Conservation (phyloP, 2,329 filamentous ascomycete species). For the Stenocarpella maydis region DNA sequence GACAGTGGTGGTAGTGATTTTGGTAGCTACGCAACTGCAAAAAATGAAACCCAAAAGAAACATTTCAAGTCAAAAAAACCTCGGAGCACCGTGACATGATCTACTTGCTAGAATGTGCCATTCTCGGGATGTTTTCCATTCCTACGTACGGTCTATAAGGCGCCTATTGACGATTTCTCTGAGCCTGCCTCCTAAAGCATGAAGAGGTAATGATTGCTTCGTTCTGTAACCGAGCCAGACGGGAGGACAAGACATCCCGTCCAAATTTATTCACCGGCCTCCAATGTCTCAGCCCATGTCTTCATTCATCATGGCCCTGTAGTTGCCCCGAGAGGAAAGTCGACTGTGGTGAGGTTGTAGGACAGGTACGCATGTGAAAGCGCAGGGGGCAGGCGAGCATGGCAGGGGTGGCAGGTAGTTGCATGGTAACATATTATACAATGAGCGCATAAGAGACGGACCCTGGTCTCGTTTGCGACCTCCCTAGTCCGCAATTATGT, state of each 20-base stretch:
- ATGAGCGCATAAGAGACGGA: not conserved
- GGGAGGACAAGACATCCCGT: not conserved
- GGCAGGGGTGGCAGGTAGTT: not conserved
- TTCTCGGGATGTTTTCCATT: not conserved
- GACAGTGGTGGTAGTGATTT: slow-evolving; percentile 21
- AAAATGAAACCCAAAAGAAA: slow-evolving; percentile 28
- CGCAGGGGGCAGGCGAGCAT: not conserved
- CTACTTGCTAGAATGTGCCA: not conserved
- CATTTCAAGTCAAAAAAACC: not conserved
- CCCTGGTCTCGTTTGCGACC: not conserved
- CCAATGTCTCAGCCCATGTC: not conserved
- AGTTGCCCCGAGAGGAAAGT: not conserved
- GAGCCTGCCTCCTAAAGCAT: not conserved
- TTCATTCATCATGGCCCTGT: not conserved
- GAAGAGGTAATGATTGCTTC: not conserved
- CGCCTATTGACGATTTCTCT: not conserved
- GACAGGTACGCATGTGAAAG: too few species aligned
- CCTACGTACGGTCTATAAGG: not conserved
- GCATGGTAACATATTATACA: slow-evolving; percentile 9
- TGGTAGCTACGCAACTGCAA: slow-evolving; percentile 29
- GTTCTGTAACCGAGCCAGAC: not conserved
- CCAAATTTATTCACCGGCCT: not conserved
- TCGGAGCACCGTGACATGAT: not conserved
- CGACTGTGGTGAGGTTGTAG: not conserved
- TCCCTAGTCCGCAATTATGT: not conserved